Base-by-base conservation (phyloP, 169 alveolate genomes). In the Plasmodium coatneyi region DNA sequence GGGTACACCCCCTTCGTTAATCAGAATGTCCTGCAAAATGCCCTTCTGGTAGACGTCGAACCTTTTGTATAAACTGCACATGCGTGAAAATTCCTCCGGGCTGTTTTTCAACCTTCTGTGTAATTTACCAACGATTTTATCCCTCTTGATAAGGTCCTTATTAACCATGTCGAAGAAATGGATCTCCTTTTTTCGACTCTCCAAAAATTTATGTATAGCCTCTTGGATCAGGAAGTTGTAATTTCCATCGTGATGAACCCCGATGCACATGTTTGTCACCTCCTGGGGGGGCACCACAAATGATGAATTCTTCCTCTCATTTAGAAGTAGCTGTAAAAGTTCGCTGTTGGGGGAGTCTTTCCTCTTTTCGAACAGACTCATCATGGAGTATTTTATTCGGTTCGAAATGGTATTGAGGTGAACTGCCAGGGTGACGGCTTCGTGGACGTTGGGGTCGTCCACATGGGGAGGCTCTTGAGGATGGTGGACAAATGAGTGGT, bases 11-110 rank as follows among this genome's bases (percentile, higher is more conserved):
- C 19, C 52, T 19, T 66, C 87, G 46, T 78, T 79, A 5, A 87
- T 22, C 70, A 87, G n/a, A 16, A 87, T 78, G n/a, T 87, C 93
- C 12, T 30, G 43, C 34, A 87, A 87, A 5, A 78, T 72, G 10
- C 9, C 30, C 72, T 87, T 87, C 71, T 87, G 93, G 71, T 87
- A 87, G 34, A 79, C 80, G 46, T 87, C 93, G 81, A 87, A 87
- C 49, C 80, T 78, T 46, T 30, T 87, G 81, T 87, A 87, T n/a
- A 87, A 10, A 56, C 22, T 7, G 32, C 66, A 87, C 87, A 87
- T 76, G 79, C 71, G 80, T 1, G 86, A 14, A 66, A 78, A 87
- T 87, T 87, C 89, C 5, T 78, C 52, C 19, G 22, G 30, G 54
- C 49, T 43, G 80, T 87, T 87, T 34, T 79, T 78, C 71, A 87